These are phyloP conservation scores for Ogataea chonburiensis DNA, from an alignment of 805 yeast species.

Conservation along the genomic window DNA sequence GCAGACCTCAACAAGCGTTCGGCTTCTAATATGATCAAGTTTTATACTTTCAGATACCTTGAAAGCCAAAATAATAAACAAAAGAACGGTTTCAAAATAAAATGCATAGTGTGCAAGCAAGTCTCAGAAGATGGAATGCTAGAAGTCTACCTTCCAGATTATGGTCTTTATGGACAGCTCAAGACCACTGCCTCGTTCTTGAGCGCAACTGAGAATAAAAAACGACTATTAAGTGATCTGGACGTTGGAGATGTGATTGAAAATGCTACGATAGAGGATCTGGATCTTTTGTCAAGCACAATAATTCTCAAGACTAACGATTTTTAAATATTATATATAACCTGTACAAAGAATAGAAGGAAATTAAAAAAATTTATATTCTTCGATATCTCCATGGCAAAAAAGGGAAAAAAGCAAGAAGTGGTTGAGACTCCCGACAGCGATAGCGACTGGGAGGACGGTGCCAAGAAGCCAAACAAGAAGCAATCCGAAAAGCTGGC, in stretches of 20 bases:
- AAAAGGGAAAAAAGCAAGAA: slow-evolving; percentile 40
- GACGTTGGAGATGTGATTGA: slow-evolving; percentile 44
- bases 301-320: slow-evolving; percentile 34
- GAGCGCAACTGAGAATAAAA: slow-evolving; percentile 21
- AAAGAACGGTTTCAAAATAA: slow-evolving; percentile 33
- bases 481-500: slow-evolving; percentile 68
- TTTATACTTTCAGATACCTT: slow-evolving; percentile 33
- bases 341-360: slow-evolving; percentile 11
- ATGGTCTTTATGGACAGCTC: slow-evolving; percentile 31
- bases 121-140: slow-evolving; percentile 39
- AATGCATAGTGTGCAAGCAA: slow-evolving; percentile 42
- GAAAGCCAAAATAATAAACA: slow-evolving; percentile 24
- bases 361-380: not conserved
- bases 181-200: slow-evolving; percentile 31
- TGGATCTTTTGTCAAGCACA: slow-evolving; percentile 45
- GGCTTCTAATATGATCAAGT: slow-evolving; percentile 25
- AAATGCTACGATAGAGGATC: slow-evolving; percentile 39
- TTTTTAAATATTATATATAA: slow-evolving; percentile 12
- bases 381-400: slow-evolving; percentile 28
- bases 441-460: slow-evolving; percentile 61
- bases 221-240: slow-evolving; percentile 29
- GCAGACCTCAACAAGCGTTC: slow-evolving; percentile 38
- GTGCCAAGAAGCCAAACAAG: slow-evolving; percentile 64
- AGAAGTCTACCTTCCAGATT: slow-evolving; percentile 31
- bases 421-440: slow-evolving; percentile 45